Evolutionary conservation across 257 asterid species (phyloP).

Genomic region (Nicotiana sylvestris): DNA sequence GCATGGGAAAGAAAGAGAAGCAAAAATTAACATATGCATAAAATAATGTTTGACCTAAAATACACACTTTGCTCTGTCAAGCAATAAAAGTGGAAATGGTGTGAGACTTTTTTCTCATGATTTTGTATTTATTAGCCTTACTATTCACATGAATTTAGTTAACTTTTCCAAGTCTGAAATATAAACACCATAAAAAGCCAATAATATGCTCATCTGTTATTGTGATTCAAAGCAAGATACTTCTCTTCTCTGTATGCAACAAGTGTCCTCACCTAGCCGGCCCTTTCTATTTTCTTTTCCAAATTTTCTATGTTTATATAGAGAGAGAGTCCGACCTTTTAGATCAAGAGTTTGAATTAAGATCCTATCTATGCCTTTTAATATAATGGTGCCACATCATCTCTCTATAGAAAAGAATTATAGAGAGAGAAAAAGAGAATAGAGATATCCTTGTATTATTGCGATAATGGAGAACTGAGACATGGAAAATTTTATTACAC

Average conservation of each 20-base stretch:
- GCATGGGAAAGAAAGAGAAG: neutral
- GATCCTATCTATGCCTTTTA: neutral
- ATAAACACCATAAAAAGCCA: neutral
- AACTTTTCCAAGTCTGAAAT: neutral
- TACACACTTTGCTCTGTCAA: neutral
- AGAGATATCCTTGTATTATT: too few species aligned
- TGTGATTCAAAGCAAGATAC: too few species aligned
- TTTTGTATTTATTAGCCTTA: neutral
- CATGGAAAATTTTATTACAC: too few species aligned
- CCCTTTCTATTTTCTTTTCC: neutral
- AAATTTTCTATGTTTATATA: neutral
- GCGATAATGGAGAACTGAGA: neutral
- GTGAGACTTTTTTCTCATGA: neutral
- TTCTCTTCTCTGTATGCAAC: neutral
- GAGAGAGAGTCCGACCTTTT: neutral
- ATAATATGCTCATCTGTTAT: too few species aligned
- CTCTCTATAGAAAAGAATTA: too few species aligned
- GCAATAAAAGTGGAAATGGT: neutral
- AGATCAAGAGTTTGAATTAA: neutral
- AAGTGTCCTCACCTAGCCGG: neutral
- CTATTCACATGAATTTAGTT: neutral
- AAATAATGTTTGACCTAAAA: conserved; percentile 4
- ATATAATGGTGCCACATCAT: neutral
- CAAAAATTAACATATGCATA: neutral
- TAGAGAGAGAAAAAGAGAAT: too few species aligned